A percentile compares a stretch with the other conserved stretches of the same genome.
phyloP scores from a whole-genome alignment of 306 rosid genomes.

The Begonia peltatifolia region DNA sequence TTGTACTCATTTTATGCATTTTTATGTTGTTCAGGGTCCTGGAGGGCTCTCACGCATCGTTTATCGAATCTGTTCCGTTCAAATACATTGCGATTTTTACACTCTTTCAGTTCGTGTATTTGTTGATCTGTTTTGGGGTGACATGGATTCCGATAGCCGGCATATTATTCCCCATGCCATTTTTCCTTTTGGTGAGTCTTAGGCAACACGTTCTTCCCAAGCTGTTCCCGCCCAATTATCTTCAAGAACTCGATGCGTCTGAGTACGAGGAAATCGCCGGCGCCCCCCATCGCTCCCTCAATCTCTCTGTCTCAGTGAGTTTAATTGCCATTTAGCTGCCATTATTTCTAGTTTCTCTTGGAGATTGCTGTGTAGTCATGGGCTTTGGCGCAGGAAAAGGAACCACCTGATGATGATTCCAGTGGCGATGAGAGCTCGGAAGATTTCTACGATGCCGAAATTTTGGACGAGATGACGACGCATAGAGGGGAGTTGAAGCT shows the following conservation, averaged over 20 bases:
- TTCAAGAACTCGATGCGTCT: constrained; percentile 31
- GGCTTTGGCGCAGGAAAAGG: constrained; percentile 36
- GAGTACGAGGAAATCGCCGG: constrained; percentile 29
- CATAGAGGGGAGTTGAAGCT: constrained; percentile 74
- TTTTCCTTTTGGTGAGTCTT: constrained; percentile 29
- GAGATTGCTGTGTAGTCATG: too few relatives aligned
- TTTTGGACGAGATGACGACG: constrained; percentile 78
- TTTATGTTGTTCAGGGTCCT: constrained; percentile 21
- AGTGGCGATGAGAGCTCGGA: constrained; percentile 20
- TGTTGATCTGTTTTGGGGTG: constrained; percentile 28
- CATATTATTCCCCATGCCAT: constrained; percentile 38
- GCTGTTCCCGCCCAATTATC: constrained; percentile 22
- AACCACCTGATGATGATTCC: constrained; percentile 8
- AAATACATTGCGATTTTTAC: constrained; percentile 25
- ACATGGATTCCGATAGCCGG: constrained; percentile 44
- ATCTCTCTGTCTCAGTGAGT: constrained; percentile 15
- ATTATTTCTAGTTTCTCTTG: too few relatives aligned
- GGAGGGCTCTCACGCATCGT: constrained; percentile 31
- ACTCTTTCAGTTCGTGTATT: constrained; percentile 23
- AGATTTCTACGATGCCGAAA: constrained; percentile 53
- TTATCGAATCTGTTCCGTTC: constrained; percentile 25
- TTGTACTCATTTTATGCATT: constrained; percentile 1
- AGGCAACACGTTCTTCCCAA: constrained; percentile 26
- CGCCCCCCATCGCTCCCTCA: constrained; percentile 15
- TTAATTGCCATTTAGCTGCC: too few relatives aligned